phyloP scores from a whole-genome alignment of 2,329 filamentous ascomycete genomes.

The Didymosphaeria variabile region DNA sequence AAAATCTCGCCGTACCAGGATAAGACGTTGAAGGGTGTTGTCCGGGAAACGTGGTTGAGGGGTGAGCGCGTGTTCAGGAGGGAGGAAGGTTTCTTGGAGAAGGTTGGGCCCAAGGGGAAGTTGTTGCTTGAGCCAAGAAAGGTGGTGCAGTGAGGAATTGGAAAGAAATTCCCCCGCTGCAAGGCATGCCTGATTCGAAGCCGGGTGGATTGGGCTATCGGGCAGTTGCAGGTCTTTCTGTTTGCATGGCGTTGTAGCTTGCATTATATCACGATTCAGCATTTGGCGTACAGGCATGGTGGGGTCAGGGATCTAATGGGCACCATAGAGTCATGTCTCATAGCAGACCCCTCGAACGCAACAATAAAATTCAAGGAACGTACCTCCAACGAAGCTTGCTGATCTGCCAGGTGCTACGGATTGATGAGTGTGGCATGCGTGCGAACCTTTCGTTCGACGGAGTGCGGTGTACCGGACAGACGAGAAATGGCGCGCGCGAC shows the following conservation, averaged over 20 bases:
- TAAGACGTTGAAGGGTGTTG: constrained; percentile 77
- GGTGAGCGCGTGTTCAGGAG: constrained; percentile 78
- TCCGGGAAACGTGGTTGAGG: constrained; percentile 85
- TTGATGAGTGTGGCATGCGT: neutral
- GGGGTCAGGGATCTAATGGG: neutral
- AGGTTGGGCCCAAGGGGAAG: constrained; percentile 58
- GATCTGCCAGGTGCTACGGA: neutral
- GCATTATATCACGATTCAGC: constrained; percentile 19
- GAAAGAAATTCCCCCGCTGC: neutral
- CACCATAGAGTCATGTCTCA: neutral
- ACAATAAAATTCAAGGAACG: neutral
- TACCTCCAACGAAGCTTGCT: neutral
- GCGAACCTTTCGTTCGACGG: neutral
- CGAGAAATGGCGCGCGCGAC: too few species aligned
- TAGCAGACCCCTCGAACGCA: neutral
- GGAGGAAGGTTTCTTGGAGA: constrained; percentile 70
- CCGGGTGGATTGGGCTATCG: neutral
- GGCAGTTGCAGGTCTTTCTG: neutral
- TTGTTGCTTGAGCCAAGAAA: constrained; percentile 61
- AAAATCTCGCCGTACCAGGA: constrained; percentile 92
- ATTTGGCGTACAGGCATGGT: neutral
- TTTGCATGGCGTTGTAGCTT: neutral
- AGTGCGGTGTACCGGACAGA: too few species aligned
- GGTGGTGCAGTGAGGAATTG: constrained; percentile 17
- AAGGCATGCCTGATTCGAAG: neutral